phyloP scores from a whole-genome alignment of 805 yeast genomes.

The Ogataea degrootiae region DNA sequence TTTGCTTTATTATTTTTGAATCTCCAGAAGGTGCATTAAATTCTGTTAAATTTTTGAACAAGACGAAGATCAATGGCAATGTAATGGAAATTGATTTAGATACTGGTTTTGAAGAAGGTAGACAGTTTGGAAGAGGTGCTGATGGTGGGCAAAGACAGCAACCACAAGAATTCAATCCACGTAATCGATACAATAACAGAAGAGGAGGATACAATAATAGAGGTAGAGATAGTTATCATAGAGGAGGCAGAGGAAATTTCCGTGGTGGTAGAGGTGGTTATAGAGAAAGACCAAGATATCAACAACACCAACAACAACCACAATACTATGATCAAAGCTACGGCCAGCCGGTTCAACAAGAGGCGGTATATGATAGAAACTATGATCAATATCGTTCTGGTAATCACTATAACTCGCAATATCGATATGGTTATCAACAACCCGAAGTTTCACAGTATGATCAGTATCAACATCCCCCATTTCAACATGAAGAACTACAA shows the following conservation, averaged over 20 bases:
- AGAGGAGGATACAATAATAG: conserved; percentile 13
- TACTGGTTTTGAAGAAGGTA: conserved; percentile 92
- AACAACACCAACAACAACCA: background rate
- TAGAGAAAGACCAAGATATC: conserved; percentile 17
- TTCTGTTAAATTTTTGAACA: conserved; percentile 77
- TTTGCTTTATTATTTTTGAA: conserved; percentile 83
- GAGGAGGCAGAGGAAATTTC: conserved; percentile 18
- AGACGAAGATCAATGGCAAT: conserved; percentile 80
- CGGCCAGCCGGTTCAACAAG: no score
- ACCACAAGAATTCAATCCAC: conserved; percentile 7
- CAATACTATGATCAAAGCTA: background rate
- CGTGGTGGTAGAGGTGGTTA: conserved; percentile 30
- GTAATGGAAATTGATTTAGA: conserved; percentile 83
- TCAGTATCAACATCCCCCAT: background rate
- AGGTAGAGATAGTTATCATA: conserved; percentile 7
- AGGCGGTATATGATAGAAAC: no score
- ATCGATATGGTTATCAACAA: conserved; percentile 1
- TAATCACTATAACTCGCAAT: background rate
- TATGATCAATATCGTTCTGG: background rate
- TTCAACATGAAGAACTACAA: no score
- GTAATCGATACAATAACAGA: conserved; percentile 24
- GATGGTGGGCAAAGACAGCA: conserved; percentile 78
- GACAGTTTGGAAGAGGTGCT: conserved; percentile 92
- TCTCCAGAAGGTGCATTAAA: conserved; percentile 67
- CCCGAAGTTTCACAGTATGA: background rate